Evolutionary conservation across 768 basidiomycete genomes (phyloP).

Genomic region (Boletus sp.): DNA sequence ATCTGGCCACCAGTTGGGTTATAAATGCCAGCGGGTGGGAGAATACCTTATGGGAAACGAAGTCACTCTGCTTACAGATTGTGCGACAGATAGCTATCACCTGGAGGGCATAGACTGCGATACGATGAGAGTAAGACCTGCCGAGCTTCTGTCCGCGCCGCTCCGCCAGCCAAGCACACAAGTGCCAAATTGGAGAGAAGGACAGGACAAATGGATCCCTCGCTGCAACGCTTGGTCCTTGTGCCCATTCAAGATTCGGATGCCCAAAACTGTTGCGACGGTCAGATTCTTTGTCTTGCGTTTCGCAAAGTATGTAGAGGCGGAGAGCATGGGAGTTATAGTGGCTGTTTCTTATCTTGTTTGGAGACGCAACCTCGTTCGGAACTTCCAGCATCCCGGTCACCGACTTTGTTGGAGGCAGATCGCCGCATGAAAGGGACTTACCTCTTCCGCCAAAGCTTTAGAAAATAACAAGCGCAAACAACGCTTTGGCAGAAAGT

Average conservation of each 20-base stretch:
- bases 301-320: neutral
- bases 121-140: neutral
- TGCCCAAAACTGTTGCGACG: neutral
- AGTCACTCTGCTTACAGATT: neutral
- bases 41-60: neutral
- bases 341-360: neutral
- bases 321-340: neutral
- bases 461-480: neutral
- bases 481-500: neutral
- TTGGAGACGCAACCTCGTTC: neutral
- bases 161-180: neutral
- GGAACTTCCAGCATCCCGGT: neutral
- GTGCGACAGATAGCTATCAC: neutral
- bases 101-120: neutral
- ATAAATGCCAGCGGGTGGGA: neutral
- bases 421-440: too few relatives aligned
- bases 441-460: neutral
- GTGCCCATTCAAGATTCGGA: neutral
- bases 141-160: neutral
- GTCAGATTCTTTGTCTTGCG: neutral
- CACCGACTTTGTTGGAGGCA: neutral
- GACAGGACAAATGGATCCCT: neutral
- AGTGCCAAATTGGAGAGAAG: neutral
- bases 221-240: neutral
- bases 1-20: neutral